Evolutionary conservation across 2,329 filamentous ascomycete species (phyloP).

Genomic region (Colletotrichum lini): DNA sequence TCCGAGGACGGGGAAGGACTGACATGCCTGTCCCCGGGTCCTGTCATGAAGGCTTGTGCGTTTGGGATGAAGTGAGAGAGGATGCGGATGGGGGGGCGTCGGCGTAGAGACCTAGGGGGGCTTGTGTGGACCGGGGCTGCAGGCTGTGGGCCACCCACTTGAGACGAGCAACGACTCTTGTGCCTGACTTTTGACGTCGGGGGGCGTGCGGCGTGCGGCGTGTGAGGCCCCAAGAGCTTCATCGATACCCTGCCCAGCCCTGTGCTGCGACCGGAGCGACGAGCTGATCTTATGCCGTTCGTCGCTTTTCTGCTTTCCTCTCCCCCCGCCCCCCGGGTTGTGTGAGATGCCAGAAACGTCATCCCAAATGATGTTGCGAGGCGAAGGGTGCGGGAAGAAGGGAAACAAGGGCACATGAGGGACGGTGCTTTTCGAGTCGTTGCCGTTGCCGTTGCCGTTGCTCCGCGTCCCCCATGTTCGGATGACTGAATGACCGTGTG

Average conservation of each 20-base stretch:
- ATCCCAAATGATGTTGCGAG: slow-evolving; percentile 15
- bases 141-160: slow-evolving; percentile 51
- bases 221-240: slow-evolving; percentile 50
- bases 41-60: slow-evolving; percentile 51
- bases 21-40: slow-evolving; percentile 44
- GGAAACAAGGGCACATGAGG: neutral
- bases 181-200: slow-evolving; percentile 48
- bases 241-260: slow-evolving; percentile 46
- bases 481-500: slow-evolving; percentile 30
- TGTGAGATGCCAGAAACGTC: slow-evolving; percentile 33
- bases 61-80: slow-evolving; percentile 41
- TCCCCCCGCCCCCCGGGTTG: no score
- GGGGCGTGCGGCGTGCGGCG: slow-evolving; percentile 40
- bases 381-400: slow-evolving; percentile 18
- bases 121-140: slow-evolving; percentile 50
- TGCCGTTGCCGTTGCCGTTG: no score
- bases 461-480: slow-evolving; percentile 34
- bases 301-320: slow-evolving; percentile 32
- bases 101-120: neutral
- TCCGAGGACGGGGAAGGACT: slow-evolving; percentile 44
- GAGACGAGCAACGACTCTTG: slow-evolving; percentile 60
- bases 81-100: slow-evolving; percentile 10
- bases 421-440: slow-evolving; percentile 12
- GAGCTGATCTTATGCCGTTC: slow-evolving; percentile 55
- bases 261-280: slow-evolving; percentile 62